A percentile compares a stretch with the other conserved stretches of the same genome.
Conservation (phyloP, 192 early-diverging fungal species). For the Coemansia sp. region DNA sequence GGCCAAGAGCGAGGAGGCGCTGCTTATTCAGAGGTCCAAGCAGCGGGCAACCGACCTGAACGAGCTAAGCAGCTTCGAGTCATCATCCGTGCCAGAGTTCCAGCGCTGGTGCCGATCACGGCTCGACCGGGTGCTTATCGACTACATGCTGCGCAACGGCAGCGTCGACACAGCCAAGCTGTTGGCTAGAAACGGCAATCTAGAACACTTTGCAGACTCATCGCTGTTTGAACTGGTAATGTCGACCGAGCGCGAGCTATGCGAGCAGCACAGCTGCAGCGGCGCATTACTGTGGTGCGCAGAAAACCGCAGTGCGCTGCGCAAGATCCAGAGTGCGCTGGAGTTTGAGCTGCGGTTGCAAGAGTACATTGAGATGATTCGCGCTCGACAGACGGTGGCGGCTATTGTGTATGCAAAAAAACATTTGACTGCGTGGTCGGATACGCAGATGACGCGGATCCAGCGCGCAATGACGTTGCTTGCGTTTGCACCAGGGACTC, state of each 20-base stretch:
- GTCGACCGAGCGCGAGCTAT: conserved; percentile 76
- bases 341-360: conserved; percentile 96
- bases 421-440: conserved; percentile 75
- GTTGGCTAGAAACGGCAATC: conserved; percentile 54
- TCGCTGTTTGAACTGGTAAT: conserved; percentile 84
- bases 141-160: conserved; percentile 93
- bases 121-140: conserved; percentile 85
- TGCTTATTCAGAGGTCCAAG: conserved; percentile 68
- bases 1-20: conserved; percentile 71
- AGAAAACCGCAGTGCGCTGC: conserved; percentile 84
- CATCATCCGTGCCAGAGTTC: conserved; percentile 69
- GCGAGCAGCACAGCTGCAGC: conserved; percentile 69
- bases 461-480: conserved; percentile 89
- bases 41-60: conserved; percentile 75
- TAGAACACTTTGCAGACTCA: conserved; percentile 77
- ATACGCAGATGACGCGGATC: conserved; percentile 74
- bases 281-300: conserved; percentile 92
- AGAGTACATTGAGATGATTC: conserved; percentile 90
- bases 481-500: conserved; percentile 75
- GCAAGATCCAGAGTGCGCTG: conserved; percentile 90
- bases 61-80: conserved; percentile 65
- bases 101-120: conserved; percentile 82
- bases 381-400: conserved; percentile 60
- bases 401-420: conserved; percentile 89
- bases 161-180: conserved; percentile 71